Conservation (phyloP, 805 yeast species). For the Ogataea neopini region DNA sequence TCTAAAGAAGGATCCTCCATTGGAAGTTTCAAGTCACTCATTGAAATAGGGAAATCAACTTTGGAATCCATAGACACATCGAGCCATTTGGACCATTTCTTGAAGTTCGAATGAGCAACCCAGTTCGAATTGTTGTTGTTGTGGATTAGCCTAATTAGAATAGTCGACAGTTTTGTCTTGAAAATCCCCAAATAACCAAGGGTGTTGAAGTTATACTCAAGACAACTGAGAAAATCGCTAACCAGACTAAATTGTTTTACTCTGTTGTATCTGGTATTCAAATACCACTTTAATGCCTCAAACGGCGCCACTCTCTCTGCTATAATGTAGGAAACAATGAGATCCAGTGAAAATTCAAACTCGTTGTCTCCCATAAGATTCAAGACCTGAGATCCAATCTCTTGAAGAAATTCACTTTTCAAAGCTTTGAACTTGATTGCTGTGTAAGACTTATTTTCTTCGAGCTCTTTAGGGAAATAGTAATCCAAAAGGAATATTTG, state of each 20-base stretch:
- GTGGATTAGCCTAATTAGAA: constrained; percentile 25
- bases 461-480: constrained; percentile 25
- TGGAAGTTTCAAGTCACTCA: constrained; percentile 16
- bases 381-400: constrained; percentile 23
- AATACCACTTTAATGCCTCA: constrained; percentile 27
- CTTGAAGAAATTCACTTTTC: constrained; percentile 19
- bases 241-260: constrained; percentile 9
- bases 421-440: constrained; percentile 22
- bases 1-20: constrained; percentile 13
- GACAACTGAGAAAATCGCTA: constrained; percentile 26
- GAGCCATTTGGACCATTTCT: constrained; percentile 34
- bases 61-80: constrained; percentile 18
- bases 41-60: constrained; percentile 23
- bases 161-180: constrained; percentile 26
- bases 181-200: constrained; percentile 28
- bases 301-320: constrained; percentile 20
- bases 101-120: constrained; percentile 28
- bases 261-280: constrained; percentile 24
- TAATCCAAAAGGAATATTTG: constrained; percentile 26
- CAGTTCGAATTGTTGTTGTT: constrained; percentile 27
- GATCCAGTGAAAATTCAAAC: constrained; percentile 28
- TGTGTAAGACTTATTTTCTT: constrained; percentile 10
- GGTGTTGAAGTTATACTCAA: constrained; percentile 34
- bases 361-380: constrained; percentile 31
- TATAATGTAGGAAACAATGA: constrained; percentile 29